Base-by-base conservation (phyloP, 2,329 filamentous ascomycete species). In the Alternaria viburni region DNA sequence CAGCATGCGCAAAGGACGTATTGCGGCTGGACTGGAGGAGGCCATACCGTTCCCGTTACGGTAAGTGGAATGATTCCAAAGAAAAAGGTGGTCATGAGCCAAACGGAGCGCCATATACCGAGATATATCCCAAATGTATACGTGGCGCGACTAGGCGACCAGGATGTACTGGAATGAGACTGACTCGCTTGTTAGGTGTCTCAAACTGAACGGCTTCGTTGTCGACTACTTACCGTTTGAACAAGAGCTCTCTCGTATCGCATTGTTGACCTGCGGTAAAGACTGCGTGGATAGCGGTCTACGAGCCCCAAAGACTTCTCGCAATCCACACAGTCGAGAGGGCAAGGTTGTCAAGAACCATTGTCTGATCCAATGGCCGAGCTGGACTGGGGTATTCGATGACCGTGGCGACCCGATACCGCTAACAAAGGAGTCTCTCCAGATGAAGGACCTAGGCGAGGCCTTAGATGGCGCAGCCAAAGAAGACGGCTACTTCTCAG, bases 121-220 rank as follows among this genome's bases (percentile, higher is more conserved):
- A 41, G 36, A 41, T 41, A 17, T 3, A 41, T 17, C 36, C 36
- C 36, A 10, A 0, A 41, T 41, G 8, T 41, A 41, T 41, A 41
- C 36, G 36, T 11, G 36, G 36, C 36, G 8, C 1, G 2, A 17
- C 36, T 41, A 0, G 2, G 36, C 36, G 0, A 41, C 36, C 36
- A 17, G 36, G n/a, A n/a, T n/a, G n/a, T n/a, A n/a, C n/a, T 41
- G 36, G 36, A 1, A 41, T 41, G 3, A 28, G 23, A 41, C 58
- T 61, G 21, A 66, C 51, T 15, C 9, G 2, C 4, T 15, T 23
- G 3, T 11, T 46, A 71, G 68, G 50, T 69, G 66, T 46, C 69
- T 79, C 11, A 75, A 71, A 57, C 75, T 79, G 1, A 69, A 75
- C 43, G 74, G 74, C 17, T 78, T 79, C 54, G 77, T 78, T 8